Evolutionary conservation across 768 basidiomycete genomes (phyloP).

Genomic region (Rhizopogon vinicolor): DNA sequence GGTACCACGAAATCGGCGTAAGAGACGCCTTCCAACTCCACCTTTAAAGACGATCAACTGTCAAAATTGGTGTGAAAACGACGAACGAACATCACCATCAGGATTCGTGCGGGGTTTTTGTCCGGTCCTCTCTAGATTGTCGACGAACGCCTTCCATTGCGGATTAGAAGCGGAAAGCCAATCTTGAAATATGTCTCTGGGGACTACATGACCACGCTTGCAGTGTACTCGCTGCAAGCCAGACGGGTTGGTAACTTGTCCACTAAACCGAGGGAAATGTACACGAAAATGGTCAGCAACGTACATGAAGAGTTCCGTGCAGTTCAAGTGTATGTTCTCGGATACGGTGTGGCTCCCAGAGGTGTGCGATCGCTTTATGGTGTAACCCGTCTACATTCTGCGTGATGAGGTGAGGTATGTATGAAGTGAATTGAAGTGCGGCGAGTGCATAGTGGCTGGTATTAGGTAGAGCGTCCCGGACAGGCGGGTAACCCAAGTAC

Average conservation of each 20-base stretch:
- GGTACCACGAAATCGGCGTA: conserved; percentile 81
- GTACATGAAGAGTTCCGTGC: conserved; percentile 83
- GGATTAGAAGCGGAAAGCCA: conserved; percentile 73
- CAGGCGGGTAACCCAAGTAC: conserved; percentile 82
- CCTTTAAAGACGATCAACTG: conserved; percentile 36
- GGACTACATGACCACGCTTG: conserved; percentile 61
- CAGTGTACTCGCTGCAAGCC: conserved; percentile 70
- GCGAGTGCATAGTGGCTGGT: conserved; percentile 86
- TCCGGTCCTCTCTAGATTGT: conserved; percentile 56
- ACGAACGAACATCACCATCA: conserved; percentile 76
- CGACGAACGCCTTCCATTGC: conserved; percentile 65
- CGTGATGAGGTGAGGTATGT: conserved; percentile 67
- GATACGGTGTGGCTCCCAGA: conserved; percentile 34
- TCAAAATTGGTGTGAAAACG: neutral
- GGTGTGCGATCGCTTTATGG: conserved; percentile 61
- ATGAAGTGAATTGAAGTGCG: conserved; percentile 67
- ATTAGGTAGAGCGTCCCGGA: conserved; percentile 81
- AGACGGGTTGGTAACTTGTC: conserved; percentile 8
- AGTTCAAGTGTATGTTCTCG: conserved; percentile 64
- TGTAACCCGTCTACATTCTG: conserved; percentile 96
- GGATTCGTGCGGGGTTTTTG: conserved; percentile 77
- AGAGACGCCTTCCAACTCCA: conserved; percentile 73
- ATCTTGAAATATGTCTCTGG: conserved; percentile 68
- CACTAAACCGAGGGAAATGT: neutral
- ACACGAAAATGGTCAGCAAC: conserved; percentile 10